Evolutionary conservation across 2,329 filamentous ascomycete genomes (phyloP).

Genomic region (Chrysoporthe puriensis): DNA sequence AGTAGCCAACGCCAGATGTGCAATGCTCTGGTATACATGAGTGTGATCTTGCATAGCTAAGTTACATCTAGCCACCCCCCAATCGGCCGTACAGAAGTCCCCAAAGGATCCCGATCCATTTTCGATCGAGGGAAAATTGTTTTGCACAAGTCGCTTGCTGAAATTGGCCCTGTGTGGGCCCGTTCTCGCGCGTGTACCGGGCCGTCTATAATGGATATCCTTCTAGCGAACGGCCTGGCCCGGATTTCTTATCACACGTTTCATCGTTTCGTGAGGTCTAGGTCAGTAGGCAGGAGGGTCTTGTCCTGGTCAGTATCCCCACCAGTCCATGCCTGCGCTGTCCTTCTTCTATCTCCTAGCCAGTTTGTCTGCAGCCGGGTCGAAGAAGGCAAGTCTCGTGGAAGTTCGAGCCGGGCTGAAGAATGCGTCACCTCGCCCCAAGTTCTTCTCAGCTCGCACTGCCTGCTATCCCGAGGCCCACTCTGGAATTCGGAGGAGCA

Average conservation of each 20-base stretch:
- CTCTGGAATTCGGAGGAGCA: constrained; percentile 25
- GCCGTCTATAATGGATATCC: constrained; percentile 3
- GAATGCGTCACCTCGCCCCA: not conserved
- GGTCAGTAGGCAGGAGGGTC: not conserved
- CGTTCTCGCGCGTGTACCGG: not conserved
- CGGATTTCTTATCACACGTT: not conserved
- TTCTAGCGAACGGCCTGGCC: not conserved
- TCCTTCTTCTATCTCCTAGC: not conserved
- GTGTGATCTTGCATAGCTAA: constrained; percentile 16
- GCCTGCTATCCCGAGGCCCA: constrained; percentile 26
- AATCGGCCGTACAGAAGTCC: constrained; percentile 9
- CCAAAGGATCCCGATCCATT: not conserved
- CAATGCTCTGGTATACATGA: constrained; percentile 26
- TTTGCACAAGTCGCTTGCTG: not conserved
- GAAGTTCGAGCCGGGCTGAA: not conserved
- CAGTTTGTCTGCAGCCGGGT: not conserved
- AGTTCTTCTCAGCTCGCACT: constrained; percentile 13
- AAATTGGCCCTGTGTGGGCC: not conserved
- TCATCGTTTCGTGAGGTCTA: not conserved
- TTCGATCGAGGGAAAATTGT: not conserved
- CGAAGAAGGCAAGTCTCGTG: no score
- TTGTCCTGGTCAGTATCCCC: not conserved
- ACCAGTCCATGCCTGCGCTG: not conserved
- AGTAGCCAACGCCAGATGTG: constrained; percentile 24
- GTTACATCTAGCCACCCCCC: constrained; percentile 15